phyloP scores from a whole-genome alignment of 148 eudicot genomes.

The Persicaria tinctoria region DNA sequence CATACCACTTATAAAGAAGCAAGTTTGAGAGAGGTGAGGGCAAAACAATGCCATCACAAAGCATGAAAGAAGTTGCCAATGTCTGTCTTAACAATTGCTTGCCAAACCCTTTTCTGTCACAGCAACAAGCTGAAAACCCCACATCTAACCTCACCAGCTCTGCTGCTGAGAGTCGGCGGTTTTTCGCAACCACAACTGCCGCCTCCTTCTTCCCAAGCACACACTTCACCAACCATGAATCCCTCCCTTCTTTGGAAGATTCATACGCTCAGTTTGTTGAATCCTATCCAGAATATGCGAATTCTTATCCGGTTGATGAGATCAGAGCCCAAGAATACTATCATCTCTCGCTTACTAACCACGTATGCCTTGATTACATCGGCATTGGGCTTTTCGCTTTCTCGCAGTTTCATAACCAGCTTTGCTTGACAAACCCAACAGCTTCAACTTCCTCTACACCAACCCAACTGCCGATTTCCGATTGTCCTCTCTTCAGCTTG shows the following conservation, averaged over 20 bases:
- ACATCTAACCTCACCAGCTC: slow-evolving; percentile 5
- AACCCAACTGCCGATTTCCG: slow-evolving; percentile 30
- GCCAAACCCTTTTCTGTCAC: slow-evolving; percentile 9
- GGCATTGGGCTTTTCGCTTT: slow-evolving; percentile 70
- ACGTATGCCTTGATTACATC: slow-evolving; percentile 59
- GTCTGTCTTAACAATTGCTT: slow-evolving; percentile 4
- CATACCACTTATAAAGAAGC: not conserved
- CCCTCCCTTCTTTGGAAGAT: slow-evolving; percentile 46
- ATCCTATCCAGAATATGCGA: slow-evolving; percentile 44
- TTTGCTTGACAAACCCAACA: slow-evolving; percentile 21
- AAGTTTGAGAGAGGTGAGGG: not conserved
- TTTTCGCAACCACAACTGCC: slow-evolving; percentile 37
- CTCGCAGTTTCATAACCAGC: slow-evolving; percentile 44
- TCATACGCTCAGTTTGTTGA: slow-evolving; percentile 27
- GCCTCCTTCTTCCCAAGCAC: slow-evolving; percentile 51
- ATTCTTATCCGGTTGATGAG: slow-evolving; percentile 47
- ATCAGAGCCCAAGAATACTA: slow-evolving; percentile 44
- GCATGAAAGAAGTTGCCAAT: slow-evolving; percentile 8
- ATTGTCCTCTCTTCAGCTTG: slow-evolving; percentile 57
- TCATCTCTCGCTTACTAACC: slow-evolving; percentile 38
- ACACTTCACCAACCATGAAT: slow-evolving; percentile 59
- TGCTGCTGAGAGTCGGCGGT: slow-evolving; percentile 7
- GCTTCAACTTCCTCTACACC: slow-evolving; percentile 40
- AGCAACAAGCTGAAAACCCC: slow-evolving; percentile 2
- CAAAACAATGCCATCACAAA: slow-evolving; percentile 3